phyloP scores from a whole-genome alignment of 2,329 filamentous ascomycete species.

The Shiraia sp. region DNA sequence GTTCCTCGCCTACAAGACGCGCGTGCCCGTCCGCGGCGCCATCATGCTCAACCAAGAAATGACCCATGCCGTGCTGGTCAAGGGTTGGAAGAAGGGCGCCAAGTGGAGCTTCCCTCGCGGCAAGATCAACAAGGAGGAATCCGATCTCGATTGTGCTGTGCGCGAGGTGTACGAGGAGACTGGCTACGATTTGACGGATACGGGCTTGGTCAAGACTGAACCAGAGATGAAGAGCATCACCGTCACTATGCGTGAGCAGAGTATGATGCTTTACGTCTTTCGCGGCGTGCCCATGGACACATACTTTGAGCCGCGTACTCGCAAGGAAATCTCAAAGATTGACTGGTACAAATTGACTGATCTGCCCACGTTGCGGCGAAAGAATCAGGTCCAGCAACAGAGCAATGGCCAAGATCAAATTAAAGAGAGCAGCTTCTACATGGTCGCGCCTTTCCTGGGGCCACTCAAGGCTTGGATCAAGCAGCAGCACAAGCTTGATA shows the following conservation, averaged over 20 bases:
- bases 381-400: constrained; percentile 63
- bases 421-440: constrained; percentile 90
- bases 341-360: constrained; percentile 92
- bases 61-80: constrained; percentile 91
- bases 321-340: constrained; percentile 98
- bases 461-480: constrained; percentile 88
- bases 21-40: constrained; percentile 90
- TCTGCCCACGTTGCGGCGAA: constrained; percentile 78
- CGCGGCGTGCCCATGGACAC: constrained; percentile 85
- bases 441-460: constrained; percentile 91
- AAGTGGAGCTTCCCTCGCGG: constrained; percentile 97
- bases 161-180: constrained; percentile 97
- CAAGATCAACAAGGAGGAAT: constrained; percentile 98
- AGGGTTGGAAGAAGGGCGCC: constrained; percentile 96
- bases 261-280: constrained; percentile 91
- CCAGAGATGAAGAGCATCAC: constrained; percentile 82
- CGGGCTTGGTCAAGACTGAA: constrained; percentile 72
- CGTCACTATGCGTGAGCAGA: constrained; percentile 87
- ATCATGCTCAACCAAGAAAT: constrained; percentile 93
- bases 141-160: constrained; percentile 89
- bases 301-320: constrained; percentile 82
- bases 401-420: constrained; percentile 56
- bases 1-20: constrained; percentile 91
- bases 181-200: constrained; percentile 77
- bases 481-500: constrained; percentile 77